These are phyloP conservation scores for Calonectria crousiana DNA, from an alignment of 2,329 filamentous ascomycete species.

Conservation along the genomic window DNA sequence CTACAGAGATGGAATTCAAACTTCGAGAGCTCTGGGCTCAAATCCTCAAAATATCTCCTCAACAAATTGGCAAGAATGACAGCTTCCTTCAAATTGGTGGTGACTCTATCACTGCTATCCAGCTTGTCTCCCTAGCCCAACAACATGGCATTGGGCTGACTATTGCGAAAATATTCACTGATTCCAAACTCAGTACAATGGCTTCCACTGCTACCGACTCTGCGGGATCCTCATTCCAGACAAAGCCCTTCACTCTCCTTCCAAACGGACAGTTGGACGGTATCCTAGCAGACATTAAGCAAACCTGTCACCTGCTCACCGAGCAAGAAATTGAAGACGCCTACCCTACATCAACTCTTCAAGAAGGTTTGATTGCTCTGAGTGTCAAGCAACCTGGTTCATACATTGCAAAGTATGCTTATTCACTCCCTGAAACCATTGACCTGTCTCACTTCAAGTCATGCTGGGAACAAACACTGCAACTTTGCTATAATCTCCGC, in stretches of 20 bases:
- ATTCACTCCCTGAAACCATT: background rate
- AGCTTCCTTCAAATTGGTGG: slow-evolving; percentile 44
- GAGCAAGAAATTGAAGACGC: background rate
- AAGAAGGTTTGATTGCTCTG: slow-evolving; percentile 15
- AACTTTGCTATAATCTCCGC: background rate
- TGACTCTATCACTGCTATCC: slow-evolving; percentile 41
- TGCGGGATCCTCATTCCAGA: background rate
- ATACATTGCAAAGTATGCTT: slow-evolving; percentile 8
- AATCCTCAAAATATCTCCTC: slow-evolving; percentile 19
- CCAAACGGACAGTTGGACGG: background rate
- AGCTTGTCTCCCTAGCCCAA: slow-evolving; percentile 23
- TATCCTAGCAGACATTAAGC: background rate
- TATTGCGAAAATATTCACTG: slow-evolving; percentile 11
- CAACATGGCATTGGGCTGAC: background rate
- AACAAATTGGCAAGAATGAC: slow-evolving; percentile 44
- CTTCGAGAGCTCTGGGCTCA: slow-evolving; percentile 20
- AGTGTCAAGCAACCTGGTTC: slow-evolving; percentile 7
- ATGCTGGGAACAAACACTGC: background rate
- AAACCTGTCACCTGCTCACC: background rate
- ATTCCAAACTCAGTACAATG: background rate
- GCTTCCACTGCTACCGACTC: background rate
- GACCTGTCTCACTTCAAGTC: background rate
- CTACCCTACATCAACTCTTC: background rate
- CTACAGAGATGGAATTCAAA: background rate
- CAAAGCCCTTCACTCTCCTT: background rate